A percentile compares a stretch with the other conserved stretches of the same genome.
These are phyloP conservation scores for Sporobolomyces phaffii DNA, from an alignment of 768 basidiomycete species.

Conservation along the genomic window DNA sequence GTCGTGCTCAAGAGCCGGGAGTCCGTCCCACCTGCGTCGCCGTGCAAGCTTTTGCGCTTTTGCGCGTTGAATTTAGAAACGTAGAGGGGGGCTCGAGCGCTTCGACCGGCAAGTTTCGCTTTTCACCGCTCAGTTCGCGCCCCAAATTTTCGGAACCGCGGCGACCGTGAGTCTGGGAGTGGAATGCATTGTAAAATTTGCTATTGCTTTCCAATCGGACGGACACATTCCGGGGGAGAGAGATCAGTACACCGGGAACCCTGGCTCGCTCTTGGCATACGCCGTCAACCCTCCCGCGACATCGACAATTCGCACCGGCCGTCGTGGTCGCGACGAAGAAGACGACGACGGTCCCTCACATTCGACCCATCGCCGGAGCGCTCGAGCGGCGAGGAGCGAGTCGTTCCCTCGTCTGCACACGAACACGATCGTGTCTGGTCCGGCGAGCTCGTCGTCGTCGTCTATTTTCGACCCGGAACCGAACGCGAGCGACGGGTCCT, in stretches of 20 bases:
- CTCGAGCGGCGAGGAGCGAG: conserved; percentile 31
- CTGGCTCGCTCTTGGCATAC: conserved; percentile 17
- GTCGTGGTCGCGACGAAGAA: too few relatives aligned
- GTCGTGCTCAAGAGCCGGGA: too few relatives aligned
- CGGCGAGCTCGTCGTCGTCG: not conserved
- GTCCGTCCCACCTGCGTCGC: too few relatives aligned
- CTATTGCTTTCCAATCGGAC: not conserved
- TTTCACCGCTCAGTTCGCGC: too few relatives aligned
- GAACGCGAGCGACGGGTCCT: conserved; percentile 18
- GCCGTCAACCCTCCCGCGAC: conserved; percentile 22
- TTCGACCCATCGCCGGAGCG: conserved; percentile 15
- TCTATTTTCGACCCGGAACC: not conserved
- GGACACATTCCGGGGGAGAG: not conserved
- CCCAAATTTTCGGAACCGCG: too few relatives aligned
- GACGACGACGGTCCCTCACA: not conserved
- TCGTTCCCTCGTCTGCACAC: conserved; percentile 37
- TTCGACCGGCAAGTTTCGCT: too few relatives aligned
- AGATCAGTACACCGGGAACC: conserved; percentile 33
- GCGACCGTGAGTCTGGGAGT: too few relatives aligned
- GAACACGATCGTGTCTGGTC: conserved; percentile 7
- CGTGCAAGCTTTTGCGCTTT: too few relatives aligned
- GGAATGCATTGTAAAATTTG: too few relatives aligned
- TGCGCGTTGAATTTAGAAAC: too few relatives aligned
- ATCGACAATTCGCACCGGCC: conserved; percentile 10
- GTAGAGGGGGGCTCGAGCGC: too few relatives aligned